phyloP scores from a whole-genome alignment of 257 asterid species.

The Capsicum chinense region DNA sequence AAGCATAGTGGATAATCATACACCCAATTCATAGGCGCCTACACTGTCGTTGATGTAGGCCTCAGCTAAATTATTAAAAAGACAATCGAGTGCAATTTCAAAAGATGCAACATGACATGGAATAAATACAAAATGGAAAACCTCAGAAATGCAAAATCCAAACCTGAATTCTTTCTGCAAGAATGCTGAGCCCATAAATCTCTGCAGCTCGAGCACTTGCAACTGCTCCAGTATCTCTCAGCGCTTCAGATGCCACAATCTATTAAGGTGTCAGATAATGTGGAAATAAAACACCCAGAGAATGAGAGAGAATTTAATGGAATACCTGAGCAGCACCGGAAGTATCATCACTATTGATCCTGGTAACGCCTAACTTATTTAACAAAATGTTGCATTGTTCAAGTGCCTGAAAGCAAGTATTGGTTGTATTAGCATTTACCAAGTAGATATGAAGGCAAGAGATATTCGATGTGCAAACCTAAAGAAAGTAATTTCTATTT shows the following conservation, averaged over 20 bases:
- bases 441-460: conserved; percentile 10
- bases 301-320: conserved; percentile 16
- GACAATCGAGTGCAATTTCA: conserved; percentile 11
- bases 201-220: conserved; percentile 92
- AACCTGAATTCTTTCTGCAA: conserved; percentile 86
- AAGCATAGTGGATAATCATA: neutral
- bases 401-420: conserved; percentile 65
- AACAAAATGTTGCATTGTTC: conserved; percentile 68
- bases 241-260: conserved; percentile 67
- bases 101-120: neutral
- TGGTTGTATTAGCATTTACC: conserved; percentile 11
- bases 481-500: neutral
- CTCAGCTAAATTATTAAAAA: neutral
- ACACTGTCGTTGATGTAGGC: neutral
- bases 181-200: conserved; percentile 84
- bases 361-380: conserved; percentile 60
- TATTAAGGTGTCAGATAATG: conserved; percentile 47
- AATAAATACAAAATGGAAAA: conserved; percentile 2
- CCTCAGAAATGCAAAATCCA: conserved; percentile 22
- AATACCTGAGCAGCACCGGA: conserved; percentile 95
- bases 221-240: conserved; percentile 78
- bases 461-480: neutral
- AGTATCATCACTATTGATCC: conserved; percentile 65
- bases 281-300: neutral
- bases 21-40: neutral